A percentile compares a stretch with the other conserved stretches of the same genome.
Evolutionary conservation across 352 stramenopile genomes (phyloP).

Genomic region (Pythium insidiosum): DNA sequence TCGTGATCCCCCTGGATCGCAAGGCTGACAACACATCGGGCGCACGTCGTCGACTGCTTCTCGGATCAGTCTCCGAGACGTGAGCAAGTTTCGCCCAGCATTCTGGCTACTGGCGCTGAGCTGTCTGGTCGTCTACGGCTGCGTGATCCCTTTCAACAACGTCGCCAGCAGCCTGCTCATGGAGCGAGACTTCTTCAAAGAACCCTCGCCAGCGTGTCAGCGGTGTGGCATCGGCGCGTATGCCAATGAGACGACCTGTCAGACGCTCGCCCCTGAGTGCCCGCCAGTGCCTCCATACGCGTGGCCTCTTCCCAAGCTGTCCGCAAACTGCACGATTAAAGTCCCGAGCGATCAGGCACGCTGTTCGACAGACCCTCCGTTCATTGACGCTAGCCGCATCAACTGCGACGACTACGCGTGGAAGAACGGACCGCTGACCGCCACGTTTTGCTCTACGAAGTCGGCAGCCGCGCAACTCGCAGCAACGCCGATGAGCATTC

Average conservation of each 20-base stretch:
- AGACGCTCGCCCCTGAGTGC: conserved; percentile 32
- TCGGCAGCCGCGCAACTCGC: conserved; percentile 49
- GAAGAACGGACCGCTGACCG: conserved; percentile 51
- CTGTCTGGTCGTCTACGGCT: conserved; percentile 90
- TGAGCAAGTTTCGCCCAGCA: conserved; percentile 69
- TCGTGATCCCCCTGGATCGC: conserved; percentile 83
- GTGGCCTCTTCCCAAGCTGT: conserved; percentile 65
- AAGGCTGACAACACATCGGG: too few species aligned
- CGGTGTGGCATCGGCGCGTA: conserved; percentile 60
- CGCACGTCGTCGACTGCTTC: too few species aligned
- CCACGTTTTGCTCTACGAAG: conserved; percentile 56
- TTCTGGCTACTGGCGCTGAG: conserved; percentile 89
- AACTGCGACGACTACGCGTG: conserved; percentile 70
- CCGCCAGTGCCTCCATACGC: conserved; percentile 62
- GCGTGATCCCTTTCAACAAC: conserved; percentile 93
- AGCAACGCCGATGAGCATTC: conserved; percentile 88
- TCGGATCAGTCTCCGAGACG: conserved; percentile 62
- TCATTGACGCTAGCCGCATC: conserved; percentile 63
- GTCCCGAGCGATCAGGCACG: conserved; percentile 44
- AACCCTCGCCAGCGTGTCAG: conserved; percentile 33
- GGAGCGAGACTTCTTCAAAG: conserved; percentile 86
- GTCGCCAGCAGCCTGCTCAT: conserved; percentile 89
- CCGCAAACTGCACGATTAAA: conserved; percentile 64
- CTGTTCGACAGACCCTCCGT: conserved; percentile 43
- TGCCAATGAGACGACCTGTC: conserved; percentile 36